These are phyloP conservation scores for Corynespora cassiicola DNA, from an alignment of 2,329 filamentous ascomycete species.

Conservation along the genomic window DNA sequence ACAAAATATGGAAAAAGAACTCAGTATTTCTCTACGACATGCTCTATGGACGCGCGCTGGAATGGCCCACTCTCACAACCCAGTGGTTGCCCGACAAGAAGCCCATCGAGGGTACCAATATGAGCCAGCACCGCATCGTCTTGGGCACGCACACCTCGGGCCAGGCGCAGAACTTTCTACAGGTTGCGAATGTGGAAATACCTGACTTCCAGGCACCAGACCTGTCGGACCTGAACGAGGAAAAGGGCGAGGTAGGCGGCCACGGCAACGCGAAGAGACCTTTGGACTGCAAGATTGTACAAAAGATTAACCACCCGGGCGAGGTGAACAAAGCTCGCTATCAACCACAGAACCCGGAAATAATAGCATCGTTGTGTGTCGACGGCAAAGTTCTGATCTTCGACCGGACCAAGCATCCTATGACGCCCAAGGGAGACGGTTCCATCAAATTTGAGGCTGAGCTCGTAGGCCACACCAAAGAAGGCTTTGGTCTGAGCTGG, in stretches of 20 bases:
- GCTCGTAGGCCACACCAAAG: conserved; percentile 81
- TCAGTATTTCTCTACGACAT: conserved; percentile 97
- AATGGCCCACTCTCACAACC: conserved; percentile 96
- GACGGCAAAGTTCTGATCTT: conserved; percentile 91
- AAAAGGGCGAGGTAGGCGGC: conserved; percentile 90
- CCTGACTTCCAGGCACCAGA: conserved; percentile 79
- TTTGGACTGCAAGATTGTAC: conserved; percentile 89
- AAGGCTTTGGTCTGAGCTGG: conserved; percentile 95
- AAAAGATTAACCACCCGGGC: conserved; percentile 94
- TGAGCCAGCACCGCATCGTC: conserved; percentile 84
- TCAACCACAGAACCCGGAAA: conserved; percentile 94
- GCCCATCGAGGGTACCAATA: conserved; percentile 76
- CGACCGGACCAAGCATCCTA: conserved; percentile 92
- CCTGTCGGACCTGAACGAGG: conserved; percentile 86
- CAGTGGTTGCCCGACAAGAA: conserved; percentile 91
- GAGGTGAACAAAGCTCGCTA: conserved; percentile 99
- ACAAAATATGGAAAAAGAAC: conserved; percentile 99
- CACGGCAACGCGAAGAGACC: conserved; percentile 80
- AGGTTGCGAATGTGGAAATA: conserved; percentile 93
- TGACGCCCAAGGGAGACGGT: conserved; percentile 69
- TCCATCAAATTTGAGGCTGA: conserved; percentile 82
- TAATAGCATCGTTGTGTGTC: conserved; percentile 91
- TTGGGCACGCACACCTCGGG: conserved; percentile 95
- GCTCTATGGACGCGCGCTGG: conserved; percentile 90
- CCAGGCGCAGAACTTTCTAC: conserved; percentile 85